These are phyloP conservation scores for Talaromyces nanjingensis DNA, from an alignment of 495 filamentous ascomycete genomes.

Conservation along the genomic window DNA sequence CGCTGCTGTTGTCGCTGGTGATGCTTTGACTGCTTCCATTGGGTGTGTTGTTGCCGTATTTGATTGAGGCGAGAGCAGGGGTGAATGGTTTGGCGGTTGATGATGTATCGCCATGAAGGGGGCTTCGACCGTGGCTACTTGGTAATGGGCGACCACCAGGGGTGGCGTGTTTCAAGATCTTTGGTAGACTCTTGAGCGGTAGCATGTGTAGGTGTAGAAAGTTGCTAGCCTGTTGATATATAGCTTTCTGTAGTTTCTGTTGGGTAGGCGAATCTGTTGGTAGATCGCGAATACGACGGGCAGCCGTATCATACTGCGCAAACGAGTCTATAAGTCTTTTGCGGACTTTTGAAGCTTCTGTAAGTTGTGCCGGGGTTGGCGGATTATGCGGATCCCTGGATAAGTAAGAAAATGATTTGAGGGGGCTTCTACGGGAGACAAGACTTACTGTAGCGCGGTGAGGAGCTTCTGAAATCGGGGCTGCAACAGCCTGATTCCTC, in stretches of 20 bases:
- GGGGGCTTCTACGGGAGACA: background rate
- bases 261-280: constrained; percentile 68
- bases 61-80: constrained; percentile 52
- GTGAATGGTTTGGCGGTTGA: constrained; percentile 23
- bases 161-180: constrained; percentile 66
- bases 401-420: background rate
- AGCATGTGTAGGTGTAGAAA: constrained; percentile 93
- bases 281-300: constrained; percentile 73
- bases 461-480: constrained; percentile 84
- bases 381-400: constrained; percentile 60
- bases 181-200: constrained; percentile 78
- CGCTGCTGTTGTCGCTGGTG: constrained; percentile 54
- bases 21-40: constrained; percentile 51
- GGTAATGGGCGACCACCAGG: constrained; percentile 28
- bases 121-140: constrained; percentile 11
- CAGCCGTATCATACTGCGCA: constrained; percentile 78
- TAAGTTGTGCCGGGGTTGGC: constrained; percentile 65
- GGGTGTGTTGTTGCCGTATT: constrained; percentile 42
- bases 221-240: constrained; percentile 74
- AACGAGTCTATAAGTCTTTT: constrained; percentile 90
- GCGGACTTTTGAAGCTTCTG: constrained; percentile 84
- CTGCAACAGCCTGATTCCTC: constrained; percentile 75
- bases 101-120: constrained; percentile 29
- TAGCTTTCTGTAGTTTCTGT: constrained; percentile 68
- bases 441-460: constrained; percentile 51